phyloP scores from a whole-genome alignment of 331 rosid genomes.

The Ulmus americana region DNA sequence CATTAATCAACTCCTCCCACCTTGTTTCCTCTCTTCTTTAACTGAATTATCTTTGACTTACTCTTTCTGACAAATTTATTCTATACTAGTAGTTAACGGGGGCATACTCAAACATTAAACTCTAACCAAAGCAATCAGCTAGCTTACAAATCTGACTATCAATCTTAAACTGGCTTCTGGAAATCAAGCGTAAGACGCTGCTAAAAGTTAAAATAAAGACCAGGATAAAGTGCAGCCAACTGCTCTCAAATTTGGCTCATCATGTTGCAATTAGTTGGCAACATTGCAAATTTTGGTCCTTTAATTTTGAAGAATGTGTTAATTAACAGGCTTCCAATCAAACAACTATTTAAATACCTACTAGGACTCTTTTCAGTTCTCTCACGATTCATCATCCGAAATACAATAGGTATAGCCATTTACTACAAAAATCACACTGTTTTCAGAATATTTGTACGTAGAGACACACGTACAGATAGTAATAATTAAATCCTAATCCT shows the following conservation, averaged over 20 bases:
- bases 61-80: background rate
- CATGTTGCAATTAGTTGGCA: background rate
- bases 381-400: background rate
- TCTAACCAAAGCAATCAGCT: background rate
- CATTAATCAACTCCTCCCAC: too few relatives aligned
- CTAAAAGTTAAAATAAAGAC: background rate
- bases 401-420: background rate
- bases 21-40: too few relatives aligned
- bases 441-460: too few relatives aligned
- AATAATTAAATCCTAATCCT: background rate
- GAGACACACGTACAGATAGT: too few relatives aligned
- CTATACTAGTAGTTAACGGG: background rate
- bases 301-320: background rate
- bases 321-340: background rate
- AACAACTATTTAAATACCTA: background rate
- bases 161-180: background rate
- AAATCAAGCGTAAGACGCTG: background rate
- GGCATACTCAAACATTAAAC: background rate
- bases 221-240: background rate
- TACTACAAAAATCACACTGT: too few relatives aligned
- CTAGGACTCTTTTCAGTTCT: background rate
- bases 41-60: background rate
- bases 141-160: background rate
- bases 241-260: background rate
- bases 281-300: too few relatives aligned